Percentiles rank a stretch among this genome's conserved stretches.
Evolutionary conservation across 768 basidiomycete species (phyloP).

Genomic region (Favolaschia claudopus): DNA sequence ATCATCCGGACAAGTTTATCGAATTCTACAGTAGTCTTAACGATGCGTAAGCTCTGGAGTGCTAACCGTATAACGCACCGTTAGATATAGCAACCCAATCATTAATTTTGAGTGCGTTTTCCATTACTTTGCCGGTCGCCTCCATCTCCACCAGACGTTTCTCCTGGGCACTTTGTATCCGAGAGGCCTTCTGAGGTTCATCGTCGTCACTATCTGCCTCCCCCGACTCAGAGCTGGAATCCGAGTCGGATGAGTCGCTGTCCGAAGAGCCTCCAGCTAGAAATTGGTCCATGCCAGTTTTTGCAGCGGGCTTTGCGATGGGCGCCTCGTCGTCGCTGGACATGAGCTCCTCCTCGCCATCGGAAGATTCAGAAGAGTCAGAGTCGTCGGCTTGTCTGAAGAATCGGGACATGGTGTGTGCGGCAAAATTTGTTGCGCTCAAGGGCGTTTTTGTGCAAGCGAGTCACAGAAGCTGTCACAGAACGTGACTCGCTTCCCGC

Average conservation of each 20-base stretch:
- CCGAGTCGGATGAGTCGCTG: slow-evolving; percentile 59
- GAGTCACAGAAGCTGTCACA: not conserved
- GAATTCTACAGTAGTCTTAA: slow-evolving; percentile 68
- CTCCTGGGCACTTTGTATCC: slow-evolving; percentile 89
- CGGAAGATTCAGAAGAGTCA: slow-evolving; percentile 72
- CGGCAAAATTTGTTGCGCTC: slow-evolving; percentile 2
- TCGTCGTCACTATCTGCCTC: slow-evolving; percentile 68
- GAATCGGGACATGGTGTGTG: slow-evolving; percentile 78
- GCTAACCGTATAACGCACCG: slow-evolving; percentile 57
- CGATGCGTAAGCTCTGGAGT: not conserved
- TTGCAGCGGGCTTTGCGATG: slow-evolving; percentile 57
- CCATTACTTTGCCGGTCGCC: slow-evolving; percentile 86
- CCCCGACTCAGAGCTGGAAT: slow-evolving; percentile 49
- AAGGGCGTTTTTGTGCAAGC: too few relatives aligned
- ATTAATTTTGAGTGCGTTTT: slow-evolving; percentile 94
- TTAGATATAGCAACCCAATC: slow-evolving; percentile 94
- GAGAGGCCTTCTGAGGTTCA: slow-evolving; percentile 72
- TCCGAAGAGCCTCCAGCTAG: slow-evolving; percentile 68
- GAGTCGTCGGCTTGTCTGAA: slow-evolving; percentile 88
- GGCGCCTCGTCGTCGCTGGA: slow-evolving; percentile 71
- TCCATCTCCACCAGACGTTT: slow-evolving; percentile 96
- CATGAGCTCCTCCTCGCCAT: slow-evolving; percentile 83
- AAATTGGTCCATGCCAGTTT: slow-evolving; percentile 80
- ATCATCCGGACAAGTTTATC: slow-evolving; percentile 95
- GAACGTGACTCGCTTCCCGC: too few relatives aligned